Conservation (phyloP, 129 eudicot genomes). For the Escallonia rubra region DNA sequence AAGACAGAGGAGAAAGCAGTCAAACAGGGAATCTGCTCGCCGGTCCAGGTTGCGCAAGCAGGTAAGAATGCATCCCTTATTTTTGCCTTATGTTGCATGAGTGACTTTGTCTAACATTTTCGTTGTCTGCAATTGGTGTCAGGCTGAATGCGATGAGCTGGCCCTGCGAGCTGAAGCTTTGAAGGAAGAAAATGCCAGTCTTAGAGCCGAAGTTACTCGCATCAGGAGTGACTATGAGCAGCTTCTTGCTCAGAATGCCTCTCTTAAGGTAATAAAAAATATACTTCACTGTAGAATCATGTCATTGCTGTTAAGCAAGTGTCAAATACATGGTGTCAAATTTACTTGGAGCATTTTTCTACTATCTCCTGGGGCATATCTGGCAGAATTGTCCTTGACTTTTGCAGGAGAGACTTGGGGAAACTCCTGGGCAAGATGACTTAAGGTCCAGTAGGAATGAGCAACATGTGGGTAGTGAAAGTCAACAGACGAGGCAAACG, state of each 20-base stretch:
- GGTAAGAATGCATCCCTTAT: slow-evolving; percentile 22
- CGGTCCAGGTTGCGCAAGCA: slow-evolving; percentile 92
- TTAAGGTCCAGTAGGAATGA: slow-evolving; percentile 44
- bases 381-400: neutral
- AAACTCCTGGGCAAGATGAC: slow-evolving; percentile 50
- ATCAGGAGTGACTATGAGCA: slow-evolving; percentile 66
- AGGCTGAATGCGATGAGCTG: slow-evolving; percentile 96
- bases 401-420: slow-evolving; percentile 79
- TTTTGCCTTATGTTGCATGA: too few species aligned
- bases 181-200: slow-evolving; percentile 73
- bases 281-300: too few species aligned
- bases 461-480: slow-evolving; percentile 31
- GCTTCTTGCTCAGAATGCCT: slow-evolving; percentile 64
- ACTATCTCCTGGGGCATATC: neutral
- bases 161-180: slow-evolving; percentile 81
- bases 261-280: slow-evolving; percentile 55
- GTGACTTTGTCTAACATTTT: neutral
- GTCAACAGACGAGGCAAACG: slow-evolving; percentile 29
- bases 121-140: slow-evolving; percentile 10
- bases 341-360: neutral
- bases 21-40: slow-evolving; percentile 97
- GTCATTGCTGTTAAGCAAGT: too few species aligned
- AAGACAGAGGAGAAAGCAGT: slow-evolving; percentile 89
- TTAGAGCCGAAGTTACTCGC: slow-evolving; percentile 69
- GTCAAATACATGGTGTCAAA: too few species aligned